phyloP scores from a whole-genome alignment of 495 filamentous ascomycete genomes.

The Penicillium robsamsonii region DNA sequence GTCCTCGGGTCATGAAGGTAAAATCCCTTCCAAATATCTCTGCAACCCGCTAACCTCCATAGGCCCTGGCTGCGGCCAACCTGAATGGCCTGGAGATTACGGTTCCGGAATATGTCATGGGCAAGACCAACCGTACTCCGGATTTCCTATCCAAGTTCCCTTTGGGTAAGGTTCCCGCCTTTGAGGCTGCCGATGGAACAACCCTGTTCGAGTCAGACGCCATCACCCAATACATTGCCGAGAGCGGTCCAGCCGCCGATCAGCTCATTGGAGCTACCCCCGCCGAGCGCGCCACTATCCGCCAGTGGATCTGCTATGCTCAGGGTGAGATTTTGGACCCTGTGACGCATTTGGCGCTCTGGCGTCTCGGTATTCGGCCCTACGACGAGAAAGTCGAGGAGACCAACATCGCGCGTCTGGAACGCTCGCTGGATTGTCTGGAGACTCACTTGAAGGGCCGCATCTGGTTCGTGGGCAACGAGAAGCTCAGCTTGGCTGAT shows the following conservation, averaged over 20 bases:
- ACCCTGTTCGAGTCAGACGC: constrained; percentile 52
- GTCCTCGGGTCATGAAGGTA: constrained; percentile 52
- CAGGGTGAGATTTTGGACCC: constrained; percentile 45
- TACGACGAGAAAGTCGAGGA: constrained; percentile 40
- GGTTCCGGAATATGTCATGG: constrained; percentile 41
- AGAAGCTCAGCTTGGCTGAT: constrained; percentile 55
- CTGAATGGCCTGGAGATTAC: constrained; percentile 50
- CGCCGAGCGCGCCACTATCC: constrained; percentile 47
- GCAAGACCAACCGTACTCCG: constrained; percentile 47
- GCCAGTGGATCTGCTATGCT: constrained; percentile 50
- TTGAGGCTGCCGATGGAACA: constrained; percentile 53
- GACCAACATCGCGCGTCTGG: constrained; percentile 20
- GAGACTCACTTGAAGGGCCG: constrained; percentile 40
- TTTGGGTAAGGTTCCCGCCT: constrained; percentile 57
- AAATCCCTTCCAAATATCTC: too few relatives aligned
- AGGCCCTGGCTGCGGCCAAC: constrained; percentile 53
- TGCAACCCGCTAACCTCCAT: background rate
- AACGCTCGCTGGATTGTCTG: constrained; percentile 40
- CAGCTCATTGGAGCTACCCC: constrained; percentile 52
- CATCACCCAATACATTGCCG: constrained; percentile 54
- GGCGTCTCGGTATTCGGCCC: constrained; percentile 28
- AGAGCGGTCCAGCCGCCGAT: constrained; percentile 46
- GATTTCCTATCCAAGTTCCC: constrained; percentile 61
- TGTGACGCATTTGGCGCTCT: constrained; percentile 31
- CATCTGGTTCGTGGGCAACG: constrained; percentile 46